These are phyloP conservation scores for Exophiala sp. DNA, from an alignment of 2,329 filamentous ascomycete genomes.

Conservation along the genomic window DNA sequence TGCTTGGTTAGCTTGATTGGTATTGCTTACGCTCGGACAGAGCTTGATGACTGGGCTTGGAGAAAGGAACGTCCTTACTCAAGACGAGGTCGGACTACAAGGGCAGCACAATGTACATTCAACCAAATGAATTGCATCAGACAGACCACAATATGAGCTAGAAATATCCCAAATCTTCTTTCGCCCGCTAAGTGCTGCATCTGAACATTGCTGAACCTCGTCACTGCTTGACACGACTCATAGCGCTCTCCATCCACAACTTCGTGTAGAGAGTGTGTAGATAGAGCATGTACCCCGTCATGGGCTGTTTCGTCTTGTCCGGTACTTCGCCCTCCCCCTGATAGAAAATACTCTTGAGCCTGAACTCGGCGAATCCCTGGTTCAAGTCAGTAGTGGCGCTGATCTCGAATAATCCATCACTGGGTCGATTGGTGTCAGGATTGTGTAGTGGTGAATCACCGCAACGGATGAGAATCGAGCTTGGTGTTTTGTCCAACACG, in stretches of 20 bases:
- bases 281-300: constrained; percentile 33
- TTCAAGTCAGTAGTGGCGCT: constrained; percentile 58
- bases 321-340: constrained; percentile 47
- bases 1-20: neutral
- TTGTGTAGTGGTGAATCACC: constrained; percentile 61
- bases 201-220: no score
- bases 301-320: constrained; percentile 45
- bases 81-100: neutral
- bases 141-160: no score
- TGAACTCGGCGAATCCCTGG: constrained; percentile 59
- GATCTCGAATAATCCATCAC: constrained; percentile 66
- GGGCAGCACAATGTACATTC: no score
- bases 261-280: constrained; percentile 56
- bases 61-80: neutral
- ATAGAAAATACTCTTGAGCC: constrained; percentile 64
- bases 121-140: no score
- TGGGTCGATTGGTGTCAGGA: constrained; percentile 49
- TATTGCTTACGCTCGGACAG: neutral
- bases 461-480: constrained; percentile 60
- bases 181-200: no score
- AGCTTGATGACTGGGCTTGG: neutral
- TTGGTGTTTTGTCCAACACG: constrained; percentile 61
- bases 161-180: no score
- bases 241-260: constrained; percentile 54
- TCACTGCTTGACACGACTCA: constrained; percentile 30